These are phyloP conservation scores for Acephala macrosclerotiorum DNA, from an alignment of 2,329 filamentous ascomycete species.

Conservation along the genomic window DNA sequence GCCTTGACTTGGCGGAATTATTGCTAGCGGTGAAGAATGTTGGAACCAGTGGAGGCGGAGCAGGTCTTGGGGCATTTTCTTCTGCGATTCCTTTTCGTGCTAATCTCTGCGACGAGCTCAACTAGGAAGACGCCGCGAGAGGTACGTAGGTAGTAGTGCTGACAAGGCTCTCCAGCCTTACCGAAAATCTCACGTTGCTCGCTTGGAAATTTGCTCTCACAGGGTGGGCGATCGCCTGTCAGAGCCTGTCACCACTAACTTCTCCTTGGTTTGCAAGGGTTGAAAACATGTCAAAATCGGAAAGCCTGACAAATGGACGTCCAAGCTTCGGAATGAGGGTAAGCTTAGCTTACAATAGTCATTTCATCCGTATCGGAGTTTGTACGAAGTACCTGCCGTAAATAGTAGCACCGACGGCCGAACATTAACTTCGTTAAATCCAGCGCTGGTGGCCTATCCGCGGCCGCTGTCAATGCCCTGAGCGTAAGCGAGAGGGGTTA, in stretches of 20 bases:
- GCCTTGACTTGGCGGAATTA: not conserved
- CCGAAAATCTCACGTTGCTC: conserved; percentile 8
- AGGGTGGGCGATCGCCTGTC: not conserved
- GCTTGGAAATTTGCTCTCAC: not conserved
- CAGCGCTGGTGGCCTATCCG: not conserved
- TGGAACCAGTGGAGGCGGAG: not conserved
- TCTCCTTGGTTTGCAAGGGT: not conserved
- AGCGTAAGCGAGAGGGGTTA: not conserved
- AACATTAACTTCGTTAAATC: not conserved
- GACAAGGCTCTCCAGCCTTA: conserved; percentile 8
- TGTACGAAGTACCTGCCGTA: too few species aligned
- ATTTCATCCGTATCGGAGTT: too few species aligned
- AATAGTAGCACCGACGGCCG: not conserved
- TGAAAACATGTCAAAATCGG: not conserved
- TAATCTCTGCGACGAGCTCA: too few species aligned
- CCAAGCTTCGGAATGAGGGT: not conserved
- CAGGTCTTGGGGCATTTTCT: not conserved
- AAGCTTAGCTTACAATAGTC: not conserved
- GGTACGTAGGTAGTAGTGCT: not conserved
- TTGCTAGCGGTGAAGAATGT: not conserved
- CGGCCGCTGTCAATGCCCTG: not conserved
- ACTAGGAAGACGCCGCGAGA: not conserved
- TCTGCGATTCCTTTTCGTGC: not conserved
- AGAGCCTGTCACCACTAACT: not conserved
- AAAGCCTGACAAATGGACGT: not conserved